phyloP scores from a whole-genome alignment of 1,284 basidiomycete genomes.

The Phlebopus sp. region DNA sequence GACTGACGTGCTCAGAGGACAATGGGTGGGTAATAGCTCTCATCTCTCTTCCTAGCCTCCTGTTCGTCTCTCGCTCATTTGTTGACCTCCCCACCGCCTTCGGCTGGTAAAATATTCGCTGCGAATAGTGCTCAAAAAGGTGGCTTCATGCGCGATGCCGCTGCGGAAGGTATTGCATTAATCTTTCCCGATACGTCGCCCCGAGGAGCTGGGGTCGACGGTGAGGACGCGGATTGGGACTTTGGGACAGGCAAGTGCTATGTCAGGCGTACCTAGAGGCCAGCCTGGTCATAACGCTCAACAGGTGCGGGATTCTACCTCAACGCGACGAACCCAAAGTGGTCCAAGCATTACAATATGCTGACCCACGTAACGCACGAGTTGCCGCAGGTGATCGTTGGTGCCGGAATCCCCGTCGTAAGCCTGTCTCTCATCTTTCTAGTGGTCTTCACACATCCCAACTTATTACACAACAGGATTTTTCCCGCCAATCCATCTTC shows the following conservation, averaged over 20 bases:
- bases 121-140: conserved; percentile 79
- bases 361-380: conserved; percentile 79
- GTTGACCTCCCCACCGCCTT: no score
- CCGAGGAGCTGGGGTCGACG: conserved; percentile 85
- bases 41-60: neutral
- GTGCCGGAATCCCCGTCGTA: conserved; percentile 66
- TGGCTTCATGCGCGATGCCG: conserved; percentile 77
- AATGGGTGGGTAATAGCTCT: conserved; percentile 61
- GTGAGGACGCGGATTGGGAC: conserved; percentile 89
- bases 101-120: neutral
- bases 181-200: conserved; percentile 97
- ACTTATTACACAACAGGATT: conserved; percentile 46
- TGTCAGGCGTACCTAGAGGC: neutral
- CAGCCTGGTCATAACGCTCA: neutral
- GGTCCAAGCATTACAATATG: conserved; percentile 89
- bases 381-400: conserved; percentile 74
- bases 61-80: neutral
- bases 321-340: conserved; percentile 81
- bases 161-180: conserved; percentile 82
- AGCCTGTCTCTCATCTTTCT: conserved; percentile 20
- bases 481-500: conserved; percentile 73
- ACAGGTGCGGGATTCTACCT: conserved; percentile 91
- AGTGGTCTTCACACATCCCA: conserved; percentile 4
- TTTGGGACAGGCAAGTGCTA: conserved; percentile 69
- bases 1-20: conserved; percentile 95